Base-by-base conservation (phyloP, 768 basidiomycete genomes). In the Trametes cinnabarina region DNA sequence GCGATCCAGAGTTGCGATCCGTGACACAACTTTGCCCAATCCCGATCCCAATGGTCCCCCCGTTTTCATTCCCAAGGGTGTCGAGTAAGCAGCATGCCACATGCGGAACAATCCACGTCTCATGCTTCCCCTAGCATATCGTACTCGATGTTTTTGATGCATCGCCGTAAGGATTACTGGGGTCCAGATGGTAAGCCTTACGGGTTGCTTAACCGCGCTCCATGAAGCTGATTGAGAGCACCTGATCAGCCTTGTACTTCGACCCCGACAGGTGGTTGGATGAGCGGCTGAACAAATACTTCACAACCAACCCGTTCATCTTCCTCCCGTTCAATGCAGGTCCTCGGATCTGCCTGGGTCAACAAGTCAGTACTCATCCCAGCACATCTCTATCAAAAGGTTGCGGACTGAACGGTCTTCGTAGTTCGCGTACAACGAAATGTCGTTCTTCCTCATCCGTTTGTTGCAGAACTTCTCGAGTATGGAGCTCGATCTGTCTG, bases 261-360 rank as follows among this genome's bases (percentile, higher is more conserved):
- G 85, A 87, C 64, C 86, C 86, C 0, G 83, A 86, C 62, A 76
- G 86, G 15, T 88, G 84, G 75, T 67, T 87, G 43, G 86, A 88
- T 55, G 76, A 77, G 12, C 74, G 86, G 30, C 62, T 82, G 7
- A 75, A 77, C 55, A 79, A 78, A 62, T 82, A 82, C 56, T 72
- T 85, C 19, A 74, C 72, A 0, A 75, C 78, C 2, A 86, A 86
- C 58, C 84, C 85, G 1, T 86, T 82, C 74, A 87, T 89, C 59
- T 88, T 87, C 69, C 71, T 83, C 6, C 85, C 86, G 0, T 87
- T 87, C 72, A 86, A 86, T 57, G 84, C 84, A 0, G 86, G 84
- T 1, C 86, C 85, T 5, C 75, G 86, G 10, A 83, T 85, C 58
- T 87, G 86, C 55, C 75, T 85, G 10, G 86, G 80, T 0, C 78